Evolutionary conservation across 176 grass and related monocot species (phyloP).

Genomic region (Pontederia paniculata): DNA sequence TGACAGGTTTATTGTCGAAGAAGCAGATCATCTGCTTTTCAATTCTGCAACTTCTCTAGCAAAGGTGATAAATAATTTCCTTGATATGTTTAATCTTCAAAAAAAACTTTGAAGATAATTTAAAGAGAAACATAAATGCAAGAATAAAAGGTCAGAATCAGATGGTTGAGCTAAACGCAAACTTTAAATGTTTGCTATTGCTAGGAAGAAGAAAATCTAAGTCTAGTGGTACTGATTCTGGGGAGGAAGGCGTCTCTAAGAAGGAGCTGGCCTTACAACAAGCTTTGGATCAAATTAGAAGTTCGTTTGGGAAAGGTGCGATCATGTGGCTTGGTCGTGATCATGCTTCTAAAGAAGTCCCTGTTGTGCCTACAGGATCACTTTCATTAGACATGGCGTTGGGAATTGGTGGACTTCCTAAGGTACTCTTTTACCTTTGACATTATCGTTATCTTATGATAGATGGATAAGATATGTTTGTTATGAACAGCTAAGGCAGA

Average conservation of each 20-base stretch:
- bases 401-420: constrained; percentile 79
- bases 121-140: background rate
- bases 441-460: background rate
- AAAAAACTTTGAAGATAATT: background rate
- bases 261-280: constrained; percentile 85
- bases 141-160: background rate
- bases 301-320: constrained; percentile 77
- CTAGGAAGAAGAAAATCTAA: constrained; percentile 64
- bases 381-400: constrained; percentile 85
- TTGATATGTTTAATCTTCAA: background rate
- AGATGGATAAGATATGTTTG: too few relatives aligned
- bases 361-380: constrained; percentile 81
- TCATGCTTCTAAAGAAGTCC: constrained; percentile 61
- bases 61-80: constrained; percentile 49
- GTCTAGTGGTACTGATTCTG: constrained; percentile 51
- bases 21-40: constrained; percentile 42
- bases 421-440: constrained; percentile 38
- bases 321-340: constrained; percentile 98
- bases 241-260: constrained; percentile 71
- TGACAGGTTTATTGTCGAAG: constrained; percentile 49
- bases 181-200: constrained; percentile 9
- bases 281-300: constrained; percentile 88
- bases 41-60: constrained; percentile 46
- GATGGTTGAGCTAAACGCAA: constrained; percentile 4
- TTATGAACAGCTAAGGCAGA: too few relatives aligned